Percentiles rank a stretch among this genome's conserved stretches.
phyloP scores from a whole-genome alignment of 768 basidiomycete species.

The Termitomyces sp. region DNA sequence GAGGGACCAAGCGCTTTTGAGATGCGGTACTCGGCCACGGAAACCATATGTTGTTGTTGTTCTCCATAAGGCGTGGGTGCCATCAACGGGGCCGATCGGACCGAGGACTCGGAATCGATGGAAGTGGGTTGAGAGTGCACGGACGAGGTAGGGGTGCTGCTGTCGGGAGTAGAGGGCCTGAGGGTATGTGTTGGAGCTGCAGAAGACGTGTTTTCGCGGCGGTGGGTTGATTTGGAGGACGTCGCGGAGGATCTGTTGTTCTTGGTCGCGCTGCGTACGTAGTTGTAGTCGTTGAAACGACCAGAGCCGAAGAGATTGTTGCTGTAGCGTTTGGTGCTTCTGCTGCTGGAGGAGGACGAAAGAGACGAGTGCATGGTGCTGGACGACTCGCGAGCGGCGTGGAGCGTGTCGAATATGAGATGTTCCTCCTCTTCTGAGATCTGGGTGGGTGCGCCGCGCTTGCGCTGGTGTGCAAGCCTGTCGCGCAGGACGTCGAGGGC shows the following conservation, averaged over 20 bases:
- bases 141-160: conserved; percentile 29
- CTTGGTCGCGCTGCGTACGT: conserved; percentile 51
- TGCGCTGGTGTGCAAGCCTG: conserved; percentile 72
- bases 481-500: conserved; percentile 58
- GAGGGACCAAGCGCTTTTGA: conserved; percentile 46
- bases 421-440: conserved; percentile 82
- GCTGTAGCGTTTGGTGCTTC: conserved; percentile 68
- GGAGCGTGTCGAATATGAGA: conserved; percentile 74
- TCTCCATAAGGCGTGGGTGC: conserved; percentile 30
- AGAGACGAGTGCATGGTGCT: conserved; percentile 29
- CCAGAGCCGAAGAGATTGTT: conserved; percentile 84
- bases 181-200: conserved; percentile 38
- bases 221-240: conserved; percentile 38
- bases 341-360: conserved; percentile 38
- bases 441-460: conserved; percentile 58
- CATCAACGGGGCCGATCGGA: conserved; percentile 35
- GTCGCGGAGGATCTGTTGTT: conserved; percentile 38
- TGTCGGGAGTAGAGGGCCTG: conserved; percentile 54
- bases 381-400: conserved; percentile 28
- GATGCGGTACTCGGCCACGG: conserved; percentile 38
- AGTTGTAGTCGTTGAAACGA: conserved; percentile 69
- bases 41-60: conserved; percentile 27
- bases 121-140: conserved; percentile 34
- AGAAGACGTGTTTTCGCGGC: conserved; percentile 29
- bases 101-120: conserved; percentile 29